Percentiles rank a stretch among this genome's conserved stretches.
phyloP scores from a whole-genome alignment of 1,139 yeast genomes.

The Diutina neorugosa region DNA sequence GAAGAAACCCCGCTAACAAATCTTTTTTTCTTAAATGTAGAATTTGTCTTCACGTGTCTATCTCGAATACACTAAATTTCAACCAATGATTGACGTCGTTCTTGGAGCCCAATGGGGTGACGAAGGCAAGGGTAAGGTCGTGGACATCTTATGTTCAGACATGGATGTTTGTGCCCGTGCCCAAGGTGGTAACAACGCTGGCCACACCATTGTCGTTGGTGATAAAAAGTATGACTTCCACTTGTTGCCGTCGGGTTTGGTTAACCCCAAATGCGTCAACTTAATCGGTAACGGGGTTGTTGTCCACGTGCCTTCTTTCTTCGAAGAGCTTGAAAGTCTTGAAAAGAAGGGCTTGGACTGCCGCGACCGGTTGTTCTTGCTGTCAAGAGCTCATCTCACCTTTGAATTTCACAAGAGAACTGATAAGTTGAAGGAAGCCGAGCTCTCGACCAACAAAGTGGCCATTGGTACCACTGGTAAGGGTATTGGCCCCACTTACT shows the following conservation, averaged over 20 bases:
- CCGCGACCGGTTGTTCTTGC: slow-evolving; percentile 69
- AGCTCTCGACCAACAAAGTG: slow-evolving; percentile 72
- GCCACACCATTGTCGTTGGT: slow-evolving; percentile 92
- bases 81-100: slow-evolving; percentile 73
- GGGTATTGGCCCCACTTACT: slow-evolving; percentile 97
- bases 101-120: slow-evolving; percentile 99
- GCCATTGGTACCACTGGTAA: slow-evolving; percentile 98
- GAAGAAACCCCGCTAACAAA: not conserved
- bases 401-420: slow-evolving; percentile 97
- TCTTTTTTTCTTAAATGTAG: slow-evolving; percentile 1
- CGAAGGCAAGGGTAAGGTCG: slow-evolving; percentile 97
- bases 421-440: slow-evolving; percentile 90
- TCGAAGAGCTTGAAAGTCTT: slow-evolving; percentile 70
- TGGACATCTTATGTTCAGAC: slow-evolving; percentile 84
- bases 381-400: slow-evolving; percentile 92
- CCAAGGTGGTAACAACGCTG: slow-evolving; percentile 99
- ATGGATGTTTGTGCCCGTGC: slow-evolving; percentile 97
- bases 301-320: slow-evolving; percentile 86
- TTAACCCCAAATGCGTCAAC: slow-evolving; percentile 83
- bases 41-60: not conserved
- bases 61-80: not conserved
- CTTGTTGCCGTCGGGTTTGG: slow-evolving; percentile 95
- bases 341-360: slow-evolving; percentile 75
- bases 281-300: slow-evolving; percentile 96
- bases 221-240: slow-evolving; percentile 91